Percentiles rank a stretch among this genome's conserved stretches.
phyloP scores from a whole-genome alignment of 177 flowering plant species.

The Vitis hybrid region DNA sequence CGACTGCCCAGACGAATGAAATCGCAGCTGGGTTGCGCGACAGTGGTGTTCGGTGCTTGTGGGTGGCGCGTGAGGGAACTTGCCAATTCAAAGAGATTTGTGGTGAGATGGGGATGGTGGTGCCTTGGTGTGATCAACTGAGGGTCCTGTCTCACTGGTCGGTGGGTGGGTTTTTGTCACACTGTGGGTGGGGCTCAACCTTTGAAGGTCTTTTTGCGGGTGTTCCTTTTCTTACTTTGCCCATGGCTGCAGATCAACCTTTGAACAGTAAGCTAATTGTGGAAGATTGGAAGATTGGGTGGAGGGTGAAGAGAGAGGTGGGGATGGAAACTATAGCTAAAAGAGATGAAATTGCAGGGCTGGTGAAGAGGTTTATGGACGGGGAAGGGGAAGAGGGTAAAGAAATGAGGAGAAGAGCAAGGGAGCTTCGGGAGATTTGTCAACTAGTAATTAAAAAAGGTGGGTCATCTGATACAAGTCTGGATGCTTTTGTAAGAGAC shows the following conservation, averaged over 20 bases:
- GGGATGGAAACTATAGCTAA: slow-evolving; percentile 6
- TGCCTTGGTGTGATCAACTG: slow-evolving; percentile 50
- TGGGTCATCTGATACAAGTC: slow-evolving; percentile 22
- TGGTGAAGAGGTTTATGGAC: slow-evolving; percentile 29
- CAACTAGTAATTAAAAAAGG: slow-evolving; percentile 19
- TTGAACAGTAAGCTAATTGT: slow-evolving; percentile 27
- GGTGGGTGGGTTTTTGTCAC: slow-evolving; percentile 30
- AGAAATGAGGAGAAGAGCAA: slow-evolving; percentile 22
- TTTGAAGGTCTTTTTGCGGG: slow-evolving; percentile 29
- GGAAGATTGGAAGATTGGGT: slow-evolving; percentile 46
- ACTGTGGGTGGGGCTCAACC: slow-evolving; percentile 41
- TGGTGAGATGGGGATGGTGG: slow-evolving; percentile 26
- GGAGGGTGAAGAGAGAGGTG: slow-evolving; percentile 22
- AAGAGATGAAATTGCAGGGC: slow-evolving; percentile 18
- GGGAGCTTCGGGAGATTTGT: slow-evolving; percentile 10
- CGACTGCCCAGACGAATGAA: slow-evolving; percentile 33
- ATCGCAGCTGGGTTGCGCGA: slow-evolving; percentile 24
- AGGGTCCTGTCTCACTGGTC: slow-evolving; percentile 31
- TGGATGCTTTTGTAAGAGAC: slow-evolving; percentile 15
- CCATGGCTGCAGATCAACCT: slow-evolving; percentile 32
- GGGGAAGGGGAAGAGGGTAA: slow-evolving; percentile 10
- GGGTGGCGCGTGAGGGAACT: slow-evolving; percentile 33
- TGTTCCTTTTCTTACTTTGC: slow-evolving; percentile 36
- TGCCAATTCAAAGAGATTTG: slow-evolving; percentile 8
- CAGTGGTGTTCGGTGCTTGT: slow-evolving; percentile 33